phyloP scores from a whole-genome alignment of 345 rosid species.

The Citrus australasica region DNA sequence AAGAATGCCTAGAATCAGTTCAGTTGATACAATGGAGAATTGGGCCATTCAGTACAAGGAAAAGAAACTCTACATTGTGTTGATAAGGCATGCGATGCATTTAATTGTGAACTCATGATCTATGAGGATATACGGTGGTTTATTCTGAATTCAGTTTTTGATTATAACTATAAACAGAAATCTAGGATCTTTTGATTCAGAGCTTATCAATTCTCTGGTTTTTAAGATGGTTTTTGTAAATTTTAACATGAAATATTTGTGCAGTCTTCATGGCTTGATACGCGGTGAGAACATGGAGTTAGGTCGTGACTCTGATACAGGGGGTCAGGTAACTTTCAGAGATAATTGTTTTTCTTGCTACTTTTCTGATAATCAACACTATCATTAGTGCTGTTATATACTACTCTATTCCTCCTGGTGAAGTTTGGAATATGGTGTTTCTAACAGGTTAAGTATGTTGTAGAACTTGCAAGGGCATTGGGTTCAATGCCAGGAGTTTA shows the following conservation, averaged over 20 bases:
- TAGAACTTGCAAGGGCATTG: slow-evolving; percentile 84
- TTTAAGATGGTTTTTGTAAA: slow-evolving; percentile 4
- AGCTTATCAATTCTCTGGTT: not conserved
- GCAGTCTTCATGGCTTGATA: slow-evolving; percentile 81
- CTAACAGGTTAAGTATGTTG: slow-evolving; percentile 75
- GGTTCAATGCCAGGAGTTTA: slow-evolving; percentile 79
- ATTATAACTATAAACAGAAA: not conserved
- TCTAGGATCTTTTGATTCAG: not conserved
- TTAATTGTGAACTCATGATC: slow-evolving; percentile 3
- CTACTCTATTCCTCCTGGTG: not conserved
- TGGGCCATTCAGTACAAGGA: slow-evolving; percentile 70
- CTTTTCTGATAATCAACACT: not conserved
- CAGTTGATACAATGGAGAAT: slow-evolving; percentile 65
- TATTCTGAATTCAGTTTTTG: not conserved
- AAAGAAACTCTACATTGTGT: slow-evolving; percentile 68
- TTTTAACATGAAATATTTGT: slow-evolving; percentile 15
- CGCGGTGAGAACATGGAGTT: slow-evolving; percentile 88
- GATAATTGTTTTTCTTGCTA: not conserved
- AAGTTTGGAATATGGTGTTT: slow-evolving; percentile 5
- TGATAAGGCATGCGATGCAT: slow-evolving; percentile 57
- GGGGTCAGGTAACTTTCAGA: slow-evolving; percentile 57
- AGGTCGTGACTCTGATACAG: slow-evolving; percentile 87
- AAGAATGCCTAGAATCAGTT: slow-evolving; percentile 57
- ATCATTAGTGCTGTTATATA: not conserved
- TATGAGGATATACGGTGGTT: slow-evolving; percentile 7